Evolutionary conservation across 495 filamentous ascomycete species (phyloP).

Genomic region (Achaetomiella virescens): DNA sequence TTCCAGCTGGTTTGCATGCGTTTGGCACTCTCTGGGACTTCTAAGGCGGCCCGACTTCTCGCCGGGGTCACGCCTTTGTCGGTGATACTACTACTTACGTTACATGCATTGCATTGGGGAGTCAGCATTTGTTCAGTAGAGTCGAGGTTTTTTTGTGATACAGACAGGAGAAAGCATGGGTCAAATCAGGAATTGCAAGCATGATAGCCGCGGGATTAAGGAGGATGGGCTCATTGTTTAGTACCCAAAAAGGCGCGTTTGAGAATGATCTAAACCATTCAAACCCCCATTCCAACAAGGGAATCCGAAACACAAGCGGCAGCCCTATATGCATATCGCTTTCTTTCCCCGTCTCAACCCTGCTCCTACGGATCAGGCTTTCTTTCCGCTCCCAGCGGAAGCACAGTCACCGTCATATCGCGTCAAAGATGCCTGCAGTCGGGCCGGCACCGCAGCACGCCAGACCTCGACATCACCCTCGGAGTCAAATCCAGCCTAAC

Average conservation of each 20-base stretch:
- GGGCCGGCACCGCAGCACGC: not conserved
- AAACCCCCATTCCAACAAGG: too few species aligned
- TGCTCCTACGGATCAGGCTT: not conserved
- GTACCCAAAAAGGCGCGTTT: too few species aligned
- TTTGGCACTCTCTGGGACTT: conserved; percentile 45
- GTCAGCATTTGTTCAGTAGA: not conserved
- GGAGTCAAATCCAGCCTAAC: not conserved
- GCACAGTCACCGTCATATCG: too few species aligned
- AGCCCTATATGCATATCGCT: too few species aligned
- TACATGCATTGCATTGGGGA: not conserved
- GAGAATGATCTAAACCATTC: too few species aligned
- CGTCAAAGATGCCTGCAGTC: too few species aligned
- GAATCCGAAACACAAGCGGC: too few species aligned
- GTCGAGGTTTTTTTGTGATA: not conserved
- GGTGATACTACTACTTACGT: not conserved
- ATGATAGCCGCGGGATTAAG: too few species aligned
- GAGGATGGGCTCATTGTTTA: not conserved
- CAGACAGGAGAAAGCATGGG: not conserved
- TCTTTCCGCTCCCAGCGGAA: too few species aligned
- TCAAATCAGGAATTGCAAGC: not conserved
- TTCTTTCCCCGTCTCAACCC: too few species aligned
- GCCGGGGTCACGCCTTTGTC: conserved; percentile 15
- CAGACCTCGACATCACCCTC: not conserved
- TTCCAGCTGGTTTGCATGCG: conserved; percentile 33
- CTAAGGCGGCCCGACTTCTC: conserved; percentile 20